Percentiles rank a stretch among this genome's conserved stretches.
These are phyloP conservation scores for Diospyros kaki DNA, from an alignment of 148 eudicot species.

Conservation along the genomic window DNA sequence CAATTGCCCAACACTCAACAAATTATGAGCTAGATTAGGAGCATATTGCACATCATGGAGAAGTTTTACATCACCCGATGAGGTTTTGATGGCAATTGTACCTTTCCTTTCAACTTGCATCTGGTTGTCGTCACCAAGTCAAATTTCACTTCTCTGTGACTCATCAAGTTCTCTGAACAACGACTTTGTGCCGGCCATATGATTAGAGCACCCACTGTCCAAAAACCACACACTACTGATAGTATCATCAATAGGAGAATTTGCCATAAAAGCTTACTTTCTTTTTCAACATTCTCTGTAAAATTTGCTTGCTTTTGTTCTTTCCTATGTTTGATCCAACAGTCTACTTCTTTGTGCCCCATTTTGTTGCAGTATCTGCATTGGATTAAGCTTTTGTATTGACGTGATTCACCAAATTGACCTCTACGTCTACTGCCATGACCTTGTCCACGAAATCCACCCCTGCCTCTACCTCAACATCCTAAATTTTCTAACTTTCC, in stretches of 20 bases:
- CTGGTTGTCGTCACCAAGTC: conserved; percentile 18
- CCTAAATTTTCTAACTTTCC: neutral
- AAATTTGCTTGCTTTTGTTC: neutral
- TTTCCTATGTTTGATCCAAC: conserved; percentile 8
- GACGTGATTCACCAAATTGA: neutral
- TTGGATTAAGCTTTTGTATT: neutral
- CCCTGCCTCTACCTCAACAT: neutral
- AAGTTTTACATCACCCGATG: conserved; percentile 1
- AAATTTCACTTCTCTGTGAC: conserved; percentile 9
- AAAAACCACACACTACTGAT: conserved; percentile 9
- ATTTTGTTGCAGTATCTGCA: conserved; percentile 11
- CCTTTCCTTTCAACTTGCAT: conserved; percentile 23
- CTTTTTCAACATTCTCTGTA: conserved; percentile 5
- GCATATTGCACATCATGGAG: conserved; percentile 23
- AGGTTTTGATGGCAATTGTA: conserved; percentile 9
- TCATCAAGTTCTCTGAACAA: conserved; percentile 19
- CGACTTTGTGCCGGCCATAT: conserved; percentile 11
- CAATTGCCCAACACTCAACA: conserved; percentile 29
- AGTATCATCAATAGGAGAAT: neutral
- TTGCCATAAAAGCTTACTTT: conserved; percentile 11
- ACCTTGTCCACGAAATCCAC: neutral
- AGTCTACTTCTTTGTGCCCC: conserved; percentile 20
- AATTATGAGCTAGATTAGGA: conserved; percentile 23
- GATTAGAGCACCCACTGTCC: conserved; percentile 32
- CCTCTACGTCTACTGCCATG: neutral